Base-by-base conservation (phyloP, 306 rosid species). In the Trifolium pratense region DNA sequence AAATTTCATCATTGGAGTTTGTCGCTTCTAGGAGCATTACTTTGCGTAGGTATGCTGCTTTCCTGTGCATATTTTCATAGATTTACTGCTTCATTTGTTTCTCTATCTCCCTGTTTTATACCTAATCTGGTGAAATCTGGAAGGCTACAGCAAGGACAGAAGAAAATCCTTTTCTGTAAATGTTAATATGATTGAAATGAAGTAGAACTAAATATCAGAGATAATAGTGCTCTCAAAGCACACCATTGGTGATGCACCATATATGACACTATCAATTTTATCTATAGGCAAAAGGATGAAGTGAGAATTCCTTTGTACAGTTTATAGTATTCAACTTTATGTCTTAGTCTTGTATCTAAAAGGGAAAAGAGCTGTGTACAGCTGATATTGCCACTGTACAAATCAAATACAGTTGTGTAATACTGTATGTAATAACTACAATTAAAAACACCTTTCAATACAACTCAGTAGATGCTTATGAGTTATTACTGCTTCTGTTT, bases 1-100 rank as follows among this genome's bases (percentile, higher is more conserved):
- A 82, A 86, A 83, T 88, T 95, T 84, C 99, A 95, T 86, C 99
- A 95, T 75, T 95, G 99, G 99, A 91, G 97, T 84, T 75, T 91
- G 60, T 95, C 99, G 52, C 97, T 95, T 87, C 67, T 95, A 63
- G 99, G 99, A 74, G 99, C 99, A 66, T 77, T 85, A 60, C 96
- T 95, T 80, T 95, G 96, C 81, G 82, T 94, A 61, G 95, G 99
- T 91, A 83, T 81, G 80, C 67, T 77, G 75, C 64, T 69, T 65
- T 78, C 70, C 64, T 58, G 11, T 49, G 42, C 58, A 1, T 43
- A 37, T 37, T 21, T 63, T 36, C 16, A 55, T 21, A 6, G 8
- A 36, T 42, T 46, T 60, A 43, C 21, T 43, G 32, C 32, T 29
- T 58, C 36, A 46, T 13, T 51, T 37, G 65, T 74, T 63, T 65